A percentile compares a stretch with the other conserved stretches of the same genome.
These are phyloP conservation scores for Penicillium palitans DNA, from an alignment of 2,329 filamentous ascomycete species.

Conservation along the genomic window DNA sequence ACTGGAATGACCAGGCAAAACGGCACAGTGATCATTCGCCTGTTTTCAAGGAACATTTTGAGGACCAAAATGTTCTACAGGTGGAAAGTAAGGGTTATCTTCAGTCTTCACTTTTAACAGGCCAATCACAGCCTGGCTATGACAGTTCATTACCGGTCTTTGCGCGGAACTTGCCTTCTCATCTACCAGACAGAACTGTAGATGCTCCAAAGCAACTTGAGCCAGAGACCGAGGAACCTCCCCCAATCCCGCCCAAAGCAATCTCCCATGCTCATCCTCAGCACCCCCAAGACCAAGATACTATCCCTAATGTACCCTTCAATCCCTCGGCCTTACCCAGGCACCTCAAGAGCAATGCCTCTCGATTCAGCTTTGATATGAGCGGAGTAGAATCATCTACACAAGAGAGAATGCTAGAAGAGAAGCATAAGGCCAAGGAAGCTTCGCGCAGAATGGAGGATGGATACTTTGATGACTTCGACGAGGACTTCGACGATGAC, in stretches of 20 bases:
- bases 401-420: constrained; percentile 63
- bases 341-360: constrained; percentile 58
- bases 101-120: constrained; percentile 41
- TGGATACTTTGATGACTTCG: constrained; percentile 42
- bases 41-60: constrained; percentile 62
- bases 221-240: constrained; percentile 7
- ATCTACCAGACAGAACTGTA: constrained; percentile 29
- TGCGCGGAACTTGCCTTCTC: constrained; percentile 45
- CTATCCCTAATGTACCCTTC: constrained; percentile 33
- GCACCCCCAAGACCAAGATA: constrained; percentile 30
- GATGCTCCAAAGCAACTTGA: constrained; percentile 11
- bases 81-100: constrained; percentile 46
- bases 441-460: constrained; percentile 41
- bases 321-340: constrained; percentile 42
- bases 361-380: constrained; percentile 66
- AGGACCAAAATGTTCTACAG: constrained; percentile 45
- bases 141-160: constrained; percentile 45
- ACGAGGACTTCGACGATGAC: constrained; percentile 49
- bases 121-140: constrained; percentile 27
- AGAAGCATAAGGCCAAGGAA: constrained; percentile 60
- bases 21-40: constrained; percentile 53
- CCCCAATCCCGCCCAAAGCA: constrained; percentile 7
- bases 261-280: constrained; percentile 14
- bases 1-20: constrained; percentile 32
- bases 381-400: constrained; percentile 57